Percentiles rank a stretch among this genome's conserved stretches.
phyloP scores from a whole-genome alignment of 805 yeast species.

The Sugiyamaella floridensis region DNA sequence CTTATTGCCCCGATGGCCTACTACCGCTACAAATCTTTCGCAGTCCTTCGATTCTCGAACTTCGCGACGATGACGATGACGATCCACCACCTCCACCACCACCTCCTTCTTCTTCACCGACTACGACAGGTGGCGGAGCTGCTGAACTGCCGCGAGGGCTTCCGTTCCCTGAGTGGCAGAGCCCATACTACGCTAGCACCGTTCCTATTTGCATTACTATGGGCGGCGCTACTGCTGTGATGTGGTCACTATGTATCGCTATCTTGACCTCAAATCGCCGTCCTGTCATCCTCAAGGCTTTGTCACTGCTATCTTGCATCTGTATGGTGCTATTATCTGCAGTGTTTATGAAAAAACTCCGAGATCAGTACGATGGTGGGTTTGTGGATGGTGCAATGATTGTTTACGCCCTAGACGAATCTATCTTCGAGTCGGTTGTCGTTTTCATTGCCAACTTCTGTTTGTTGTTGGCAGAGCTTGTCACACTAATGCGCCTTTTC shows the following conservation, averaged over 20 bases:
- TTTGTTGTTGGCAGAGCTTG: conserved; percentile 15
- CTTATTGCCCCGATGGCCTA: conserved; percentile 11
- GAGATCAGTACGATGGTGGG: conserved; percentile 9
- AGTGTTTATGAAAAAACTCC: conserved; percentile 2
- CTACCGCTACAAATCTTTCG: conserved; percentile 8
- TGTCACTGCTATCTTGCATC: conserved; percentile 6
- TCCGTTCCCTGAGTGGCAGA: conserved; percentile 10
- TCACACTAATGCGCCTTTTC: conserved; percentile 14
- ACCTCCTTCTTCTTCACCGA: not conserved
- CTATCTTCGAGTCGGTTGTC: not conserved
- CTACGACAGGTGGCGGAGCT: not conserved
- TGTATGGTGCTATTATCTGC: conserved; percentile 8
- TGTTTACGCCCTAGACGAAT: conserved; percentile 4
- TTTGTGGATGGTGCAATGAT: conserved; percentile 13
- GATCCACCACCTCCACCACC: not conserved
- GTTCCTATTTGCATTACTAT: conserved; percentile 10
- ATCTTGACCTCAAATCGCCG: conserved; percentile 9
- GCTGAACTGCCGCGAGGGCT: not conserved
- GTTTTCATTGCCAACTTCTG: conserved; percentile 4
- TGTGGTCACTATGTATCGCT: conserved; percentile 11
- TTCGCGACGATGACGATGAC: not conserved
- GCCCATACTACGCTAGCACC: conserved; percentile 10
- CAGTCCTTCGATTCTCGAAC: conserved; percentile 4
- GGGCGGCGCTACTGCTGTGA: conserved; percentile 10
- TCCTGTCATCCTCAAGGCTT: conserved; percentile 9